Percentiles rank a stretch among this genome's conserved stretches.
phyloP scores from a whole-genome alignment of 768 basidiomycete species.

The Psilocybe tampanensis region DNA sequence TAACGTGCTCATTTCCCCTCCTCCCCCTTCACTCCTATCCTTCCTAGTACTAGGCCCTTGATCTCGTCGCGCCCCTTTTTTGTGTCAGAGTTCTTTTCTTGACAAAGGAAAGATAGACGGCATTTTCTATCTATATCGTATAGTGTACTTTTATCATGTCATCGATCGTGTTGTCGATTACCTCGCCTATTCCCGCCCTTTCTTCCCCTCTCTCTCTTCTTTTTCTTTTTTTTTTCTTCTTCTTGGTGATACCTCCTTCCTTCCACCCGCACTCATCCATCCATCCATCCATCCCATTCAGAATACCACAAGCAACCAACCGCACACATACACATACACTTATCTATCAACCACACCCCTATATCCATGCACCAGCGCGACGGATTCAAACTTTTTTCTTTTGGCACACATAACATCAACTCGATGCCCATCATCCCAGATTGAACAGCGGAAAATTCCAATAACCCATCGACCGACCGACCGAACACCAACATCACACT shows the following conservation, averaged over 20 bases:
- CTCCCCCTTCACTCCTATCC: constrained; percentile 5
- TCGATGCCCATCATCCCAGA: neutral
- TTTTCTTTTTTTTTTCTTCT: constrained; percentile 1
- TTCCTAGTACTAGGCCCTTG: constrained; percentile 3
- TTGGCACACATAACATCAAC: neutral
- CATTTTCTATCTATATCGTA: neutral
- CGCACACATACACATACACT: too few species aligned
- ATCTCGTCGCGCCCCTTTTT: neutral
- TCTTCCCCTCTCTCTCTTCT: constrained; percentile 1
- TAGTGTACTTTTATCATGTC: neutral
- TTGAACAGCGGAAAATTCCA: neutral
- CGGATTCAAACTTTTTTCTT: neutral
- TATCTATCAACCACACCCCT: neutral
- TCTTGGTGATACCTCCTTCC: constrained; percentile 11
- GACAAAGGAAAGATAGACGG: neutral
- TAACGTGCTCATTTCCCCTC: constrained; percentile 13
- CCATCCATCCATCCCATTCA: too few species aligned
- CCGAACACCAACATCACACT: neutral
- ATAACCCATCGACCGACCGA: neutral
- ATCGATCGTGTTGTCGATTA: neutral
- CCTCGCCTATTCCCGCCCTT: neutral
- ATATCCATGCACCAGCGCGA: neutral
- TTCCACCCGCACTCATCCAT: constrained; percentile 1
- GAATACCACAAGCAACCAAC: neutral
- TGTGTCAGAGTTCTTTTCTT: constrained; percentile 4